These are phyloP conservation scores for Dipteronia sinensis DNA, from an alignment of 345 rosid species.

Conservation along the genomic window DNA sequence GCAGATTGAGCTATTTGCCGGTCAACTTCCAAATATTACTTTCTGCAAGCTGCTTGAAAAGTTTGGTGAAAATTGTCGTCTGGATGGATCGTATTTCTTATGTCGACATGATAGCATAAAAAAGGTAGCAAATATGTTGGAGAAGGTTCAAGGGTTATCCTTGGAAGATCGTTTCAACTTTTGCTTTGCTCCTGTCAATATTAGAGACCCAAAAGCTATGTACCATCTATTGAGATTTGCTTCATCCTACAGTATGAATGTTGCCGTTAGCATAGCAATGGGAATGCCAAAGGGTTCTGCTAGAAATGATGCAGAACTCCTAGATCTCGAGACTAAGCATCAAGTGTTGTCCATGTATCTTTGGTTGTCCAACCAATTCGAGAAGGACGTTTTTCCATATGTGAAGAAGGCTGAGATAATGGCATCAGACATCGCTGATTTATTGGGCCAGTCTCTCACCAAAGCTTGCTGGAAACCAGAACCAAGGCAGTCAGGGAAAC, in stretches of 20 bases:
- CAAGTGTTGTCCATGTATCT: conserved; percentile 88
- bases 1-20: conserved; percentile 90
- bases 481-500: conserved; percentile 50
- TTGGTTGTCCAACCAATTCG: conserved; percentile 86
- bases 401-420: conserved; percentile 76
- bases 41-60: conserved; percentile 70
- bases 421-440: conserved; percentile 75
- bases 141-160: conserved; percentile 73
- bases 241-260: conserved; percentile 60
- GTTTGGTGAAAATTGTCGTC: conserved; percentile 76
- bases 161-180: conserved; percentile 91
- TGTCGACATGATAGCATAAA: conserved; percentile 80
- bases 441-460: conserved; percentile 77
- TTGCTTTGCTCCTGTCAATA: conserved; percentile 91
- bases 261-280: conserved; percentile 80
- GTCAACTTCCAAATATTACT: conserved; percentile 54
- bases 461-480: conserved; percentile 82
- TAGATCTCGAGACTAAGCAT: conserved; percentile 86
- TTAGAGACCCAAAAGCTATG: conserved; percentile 92
- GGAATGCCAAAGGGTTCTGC: conserved; percentile 93
- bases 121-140: conserved; percentile 95
- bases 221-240: conserved; percentile 80
- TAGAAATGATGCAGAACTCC: conserved; percentile 70
- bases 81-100: conserved; percentile 86
- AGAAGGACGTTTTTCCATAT: conserved; percentile 71